Evolutionary conservation across 192 early-diverging fungal species (phyloP).

Genomic region (Backusella morwellensis): DNA sequence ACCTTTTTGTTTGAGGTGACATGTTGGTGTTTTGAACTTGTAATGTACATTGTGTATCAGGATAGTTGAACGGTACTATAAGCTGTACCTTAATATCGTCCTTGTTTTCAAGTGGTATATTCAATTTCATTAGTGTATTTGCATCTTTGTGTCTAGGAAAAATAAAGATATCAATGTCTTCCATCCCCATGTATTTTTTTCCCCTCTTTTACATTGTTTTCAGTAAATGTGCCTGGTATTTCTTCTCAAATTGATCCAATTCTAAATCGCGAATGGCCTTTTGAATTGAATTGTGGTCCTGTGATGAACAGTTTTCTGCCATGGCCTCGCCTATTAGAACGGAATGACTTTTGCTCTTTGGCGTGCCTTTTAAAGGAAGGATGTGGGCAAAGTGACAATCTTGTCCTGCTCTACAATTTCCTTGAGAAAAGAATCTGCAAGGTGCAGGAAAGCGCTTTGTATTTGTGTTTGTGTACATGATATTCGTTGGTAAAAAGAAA

Average conservation of each 20-base stretch:
- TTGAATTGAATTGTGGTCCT: conserved; percentile 16
- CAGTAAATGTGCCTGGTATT: not conserved
- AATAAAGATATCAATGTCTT: not conserved
- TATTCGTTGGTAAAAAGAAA: not conserved
- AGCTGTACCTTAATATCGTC: conserved; percentile 11
- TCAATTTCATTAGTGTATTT: conserved; percentile 4
- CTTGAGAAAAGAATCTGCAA: conserved; percentile 25
- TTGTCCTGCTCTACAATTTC: conserved; percentile 31
- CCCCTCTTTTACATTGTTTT: not conserved
- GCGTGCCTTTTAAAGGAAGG: conserved; percentile 13
- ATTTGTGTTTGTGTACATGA: conserved; percentile 1
- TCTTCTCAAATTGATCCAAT: conserved; percentile 18
- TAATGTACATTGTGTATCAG: conserved; percentile 16
- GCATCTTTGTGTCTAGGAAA: not conserved
- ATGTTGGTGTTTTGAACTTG: conserved; percentile 11
- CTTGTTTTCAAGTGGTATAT: conserved; percentile 5
- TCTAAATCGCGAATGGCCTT: conserved; percentile 21
- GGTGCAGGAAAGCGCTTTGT: conserved; percentile 19
- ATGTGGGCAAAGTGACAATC: conserved; percentile 27
- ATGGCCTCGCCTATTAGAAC: conserved; percentile 1
- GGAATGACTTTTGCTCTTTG: not conserved
- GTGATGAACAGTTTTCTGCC: not conserved
- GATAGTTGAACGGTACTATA: conserved; percentile 19
- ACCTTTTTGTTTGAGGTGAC: conserved; percentile 6
- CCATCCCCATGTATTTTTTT: not conserved